These are phyloP conservation scores for Arxiozyma slooffiae DNA, from an alignment of 1,139 yeast species.

Conservation along the genomic window DNA sequence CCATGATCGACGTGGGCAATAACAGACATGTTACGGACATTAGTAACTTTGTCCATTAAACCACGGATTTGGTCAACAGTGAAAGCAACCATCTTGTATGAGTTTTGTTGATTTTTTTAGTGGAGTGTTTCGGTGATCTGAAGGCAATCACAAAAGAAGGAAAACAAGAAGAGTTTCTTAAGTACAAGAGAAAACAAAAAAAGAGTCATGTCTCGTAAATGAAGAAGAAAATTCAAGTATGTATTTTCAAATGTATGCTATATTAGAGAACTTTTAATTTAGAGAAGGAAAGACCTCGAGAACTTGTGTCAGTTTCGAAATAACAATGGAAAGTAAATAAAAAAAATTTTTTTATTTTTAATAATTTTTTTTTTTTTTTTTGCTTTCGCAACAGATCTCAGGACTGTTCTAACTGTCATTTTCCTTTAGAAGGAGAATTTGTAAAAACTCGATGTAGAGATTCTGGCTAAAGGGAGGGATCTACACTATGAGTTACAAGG, in stretches of 20 bases:
- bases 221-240: not conserved
- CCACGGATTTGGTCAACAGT: constrained; percentile 81
- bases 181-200: not conserved
- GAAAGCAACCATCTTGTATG: constrained; percentile 34
- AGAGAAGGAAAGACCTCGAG: not conserved
- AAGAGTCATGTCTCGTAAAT: not conserved
- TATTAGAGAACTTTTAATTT: not conserved
- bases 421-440: not conserved
- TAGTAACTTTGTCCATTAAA: constrained; percentile 98
- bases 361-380: too few species aligned
- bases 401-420: not conserved
- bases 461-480: not conserved
- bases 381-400: not conserved
- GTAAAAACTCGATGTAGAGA: not conserved
- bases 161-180: not conserved
- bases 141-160: not conserved
- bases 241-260: not conserved
- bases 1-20: constrained; percentile 99
- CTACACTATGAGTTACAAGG: not conserved
- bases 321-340: not conserved
- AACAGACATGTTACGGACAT: constrained; percentile 99
- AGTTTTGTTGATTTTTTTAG: constrained; percentile 3
- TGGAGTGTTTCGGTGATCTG: constrained; percentile 6
- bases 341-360: too few species aligned
- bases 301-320: not conserved